phyloP scores from a whole-genome alignment of 164 flowering plant species.

The Magnolia kwangsiensis region DNA sequence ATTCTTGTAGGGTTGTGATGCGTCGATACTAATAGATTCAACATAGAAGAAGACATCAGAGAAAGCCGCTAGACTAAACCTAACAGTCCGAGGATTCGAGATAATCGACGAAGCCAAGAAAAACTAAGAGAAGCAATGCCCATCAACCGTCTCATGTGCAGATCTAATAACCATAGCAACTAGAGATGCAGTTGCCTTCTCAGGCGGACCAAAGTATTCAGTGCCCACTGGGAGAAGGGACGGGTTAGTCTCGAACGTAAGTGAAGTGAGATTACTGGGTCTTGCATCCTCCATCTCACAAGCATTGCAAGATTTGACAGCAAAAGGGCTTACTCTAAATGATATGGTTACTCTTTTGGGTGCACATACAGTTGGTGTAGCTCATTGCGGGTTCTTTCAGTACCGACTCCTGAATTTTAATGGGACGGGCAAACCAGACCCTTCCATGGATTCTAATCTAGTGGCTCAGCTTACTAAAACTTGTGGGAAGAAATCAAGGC shows the following conservation, averaged over 20 bases:
- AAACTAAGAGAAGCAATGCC: neutral
- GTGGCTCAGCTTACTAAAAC: neutral
- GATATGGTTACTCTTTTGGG: constrained; percentile 21
- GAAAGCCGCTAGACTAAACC: constrained; percentile 12
- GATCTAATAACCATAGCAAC: constrained; percentile 9
- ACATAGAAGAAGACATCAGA: constrained; percentile 1
- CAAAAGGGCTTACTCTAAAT: constrained; percentile 10
- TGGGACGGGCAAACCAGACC: constrained; percentile 45
- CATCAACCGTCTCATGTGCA: constrained; percentile 9
- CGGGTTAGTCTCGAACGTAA: constrained; percentile 3
- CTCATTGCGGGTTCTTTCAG: constrained; percentile 34
- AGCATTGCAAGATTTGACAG: constrained; percentile 2
- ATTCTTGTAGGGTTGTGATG: constrained; percentile 9
- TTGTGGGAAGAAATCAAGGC: neutral
- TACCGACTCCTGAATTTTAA: constrained; percentile 52
- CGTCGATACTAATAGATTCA: constrained; percentile 10
- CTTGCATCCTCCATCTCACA: constrained; percentile 1
- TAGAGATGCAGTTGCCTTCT: constrained; percentile 7
- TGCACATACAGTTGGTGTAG: constrained; percentile 45
- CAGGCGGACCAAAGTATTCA: constrained; percentile 5
- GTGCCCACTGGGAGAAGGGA: constrained; percentile 18
- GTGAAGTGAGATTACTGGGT: constrained; percentile 7
- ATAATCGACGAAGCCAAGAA: constrained; percentile 6
- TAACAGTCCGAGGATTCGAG: constrained; percentile 8
- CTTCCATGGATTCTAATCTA: constrained; percentile 19